Percentiles rank a stretch among this genome's conserved stretches.
Evolutionary conservation across 768 basidiomycete species (phyloP).

Genomic region (Obba rivulosa): DNA sequence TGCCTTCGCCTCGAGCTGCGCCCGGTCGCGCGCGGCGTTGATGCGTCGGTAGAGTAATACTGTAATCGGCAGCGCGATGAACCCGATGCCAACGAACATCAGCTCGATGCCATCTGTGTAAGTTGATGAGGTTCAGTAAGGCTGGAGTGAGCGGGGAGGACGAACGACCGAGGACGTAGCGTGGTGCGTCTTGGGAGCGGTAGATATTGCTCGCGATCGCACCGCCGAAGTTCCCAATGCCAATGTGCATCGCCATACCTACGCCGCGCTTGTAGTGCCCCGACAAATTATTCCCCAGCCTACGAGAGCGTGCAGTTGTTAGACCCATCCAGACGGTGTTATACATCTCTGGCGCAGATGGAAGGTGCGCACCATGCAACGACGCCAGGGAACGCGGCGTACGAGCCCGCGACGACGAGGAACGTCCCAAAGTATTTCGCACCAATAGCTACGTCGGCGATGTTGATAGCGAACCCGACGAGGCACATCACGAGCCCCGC

Average conservation of each 20-base stretch:
- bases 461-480: constrained; percentile 60
- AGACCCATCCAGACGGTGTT: not conserved
- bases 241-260: constrained; percentile 66
- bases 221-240: constrained; percentile 61
- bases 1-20: constrained; percentile 25
- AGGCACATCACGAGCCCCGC: constrained; percentile 44
- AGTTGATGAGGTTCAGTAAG: not conserved
- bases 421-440: constrained; percentile 73
- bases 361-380: constrained; percentile 41
- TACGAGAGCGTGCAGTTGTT: not conserved
- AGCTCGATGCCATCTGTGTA: constrained; percentile 54
- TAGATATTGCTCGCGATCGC: constrained; percentile 63
- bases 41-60: constrained; percentile 48
- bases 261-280: constrained; percentile 69
- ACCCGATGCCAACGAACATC: constrained; percentile 64
- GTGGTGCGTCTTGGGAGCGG: constrained; percentile 51
- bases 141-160: constrained; percentile 5
- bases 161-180: constrained; percentile 60
- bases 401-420: constrained; percentile 61
- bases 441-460: constrained; percentile 44
- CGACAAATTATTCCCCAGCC: constrained; percentile 54
- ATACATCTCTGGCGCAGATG: no score
- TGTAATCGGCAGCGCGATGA: constrained; percentile 44
- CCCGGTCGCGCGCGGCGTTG: constrained; percentile 48
- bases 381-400: constrained; percentile 53